phyloP scores from a whole-genome alignment of 2,329 filamentous ascomycete species.

The Pseudogymnoascus sp. region DNA sequence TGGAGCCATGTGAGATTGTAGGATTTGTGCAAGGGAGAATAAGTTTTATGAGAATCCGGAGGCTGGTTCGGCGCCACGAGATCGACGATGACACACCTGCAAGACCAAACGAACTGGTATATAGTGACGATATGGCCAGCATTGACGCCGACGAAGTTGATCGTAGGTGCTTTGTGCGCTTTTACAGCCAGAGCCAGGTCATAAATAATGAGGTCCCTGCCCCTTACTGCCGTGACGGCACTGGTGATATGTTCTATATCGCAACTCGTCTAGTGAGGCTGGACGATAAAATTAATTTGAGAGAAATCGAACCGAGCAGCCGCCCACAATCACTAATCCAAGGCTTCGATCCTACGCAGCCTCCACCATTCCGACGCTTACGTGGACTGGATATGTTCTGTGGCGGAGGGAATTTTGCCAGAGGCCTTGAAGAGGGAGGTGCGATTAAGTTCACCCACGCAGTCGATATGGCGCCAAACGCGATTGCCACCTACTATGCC shows the following conservation, averaged over 20 bases:
- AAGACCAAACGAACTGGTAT: conserved; percentile 44
- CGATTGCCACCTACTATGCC: conserved; percentile 67
- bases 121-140: conserved; percentile 40
- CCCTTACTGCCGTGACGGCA: conserved; percentile 60
- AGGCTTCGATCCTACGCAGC: conserved; percentile 43
- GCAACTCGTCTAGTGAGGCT: conserved; percentile 33
- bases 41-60: conserved; percentile 39
- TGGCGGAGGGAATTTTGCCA: conserved; percentile 69
- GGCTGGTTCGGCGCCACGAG: conserved; percentile 42
- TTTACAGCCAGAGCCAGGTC: conserved; percentile 37
- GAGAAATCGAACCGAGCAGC: conserved; percentile 28
- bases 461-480: conserved; percentile 57
- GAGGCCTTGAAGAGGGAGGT: conserved; percentile 66
- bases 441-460: conserved; percentile 58
- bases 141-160: conserved; percentile 38
- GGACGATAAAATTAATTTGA: conserved; percentile 24
- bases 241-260: conserved; percentile 60
- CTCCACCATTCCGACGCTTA: conserved; percentile 34
- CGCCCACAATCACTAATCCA: conserved; percentile 40
- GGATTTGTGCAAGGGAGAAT: conserved; percentile 26
- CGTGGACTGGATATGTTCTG: conserved; percentile 67
- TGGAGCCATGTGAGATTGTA: conserved; percentile 58
- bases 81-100: conserved; percentile 28
- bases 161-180: conserved; percentile 53
- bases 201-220: conserved; percentile 38